phyloP scores from a whole-genome alignment of 2,329 filamentous ascomycete genomes.

The Trichophyton simii region DNA sequence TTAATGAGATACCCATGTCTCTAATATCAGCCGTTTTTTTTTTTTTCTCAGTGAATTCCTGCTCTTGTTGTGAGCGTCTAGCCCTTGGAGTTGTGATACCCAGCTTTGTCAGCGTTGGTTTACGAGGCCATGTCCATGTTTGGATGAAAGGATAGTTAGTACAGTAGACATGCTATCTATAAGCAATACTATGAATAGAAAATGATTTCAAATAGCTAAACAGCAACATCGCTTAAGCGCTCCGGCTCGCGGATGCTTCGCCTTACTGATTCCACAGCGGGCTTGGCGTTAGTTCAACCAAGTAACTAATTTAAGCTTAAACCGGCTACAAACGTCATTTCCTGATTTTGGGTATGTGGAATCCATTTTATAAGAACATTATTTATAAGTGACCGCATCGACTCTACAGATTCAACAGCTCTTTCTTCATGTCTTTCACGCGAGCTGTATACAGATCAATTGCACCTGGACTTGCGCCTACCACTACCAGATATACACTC shows the following conservation, averaged over 20 bases:
- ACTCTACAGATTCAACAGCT: too few relatives aligned
- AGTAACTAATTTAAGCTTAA: neutral
- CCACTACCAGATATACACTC: neutral
- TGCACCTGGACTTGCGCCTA: neutral
- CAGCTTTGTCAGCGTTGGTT: neutral
- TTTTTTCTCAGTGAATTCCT: neutral
- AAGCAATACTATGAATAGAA: neutral
- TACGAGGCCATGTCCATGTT: neutral
- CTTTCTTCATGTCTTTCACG: neutral
- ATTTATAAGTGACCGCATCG: neutral
- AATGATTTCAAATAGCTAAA: neutral
- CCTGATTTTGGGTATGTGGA: neutral
- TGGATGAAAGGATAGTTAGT: neutral
- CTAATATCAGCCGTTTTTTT: too few relatives aligned
- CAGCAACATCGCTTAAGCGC: neutral
- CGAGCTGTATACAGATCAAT: neutral
- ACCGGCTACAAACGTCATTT: neutral
- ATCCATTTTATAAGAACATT: too few relatives aligned
- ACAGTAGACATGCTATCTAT: neutral
- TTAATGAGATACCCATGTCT: conserved; percentile 10
- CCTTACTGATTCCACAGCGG: neutral
- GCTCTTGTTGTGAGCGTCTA: neutral
- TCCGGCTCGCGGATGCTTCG: neutral
- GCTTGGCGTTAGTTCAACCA: neutral
- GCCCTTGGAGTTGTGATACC: neutral